Evolutionary conservation across 345 rosid genomes (phyloP).

Genomic region (Geranium rotundifolium): DNA sequence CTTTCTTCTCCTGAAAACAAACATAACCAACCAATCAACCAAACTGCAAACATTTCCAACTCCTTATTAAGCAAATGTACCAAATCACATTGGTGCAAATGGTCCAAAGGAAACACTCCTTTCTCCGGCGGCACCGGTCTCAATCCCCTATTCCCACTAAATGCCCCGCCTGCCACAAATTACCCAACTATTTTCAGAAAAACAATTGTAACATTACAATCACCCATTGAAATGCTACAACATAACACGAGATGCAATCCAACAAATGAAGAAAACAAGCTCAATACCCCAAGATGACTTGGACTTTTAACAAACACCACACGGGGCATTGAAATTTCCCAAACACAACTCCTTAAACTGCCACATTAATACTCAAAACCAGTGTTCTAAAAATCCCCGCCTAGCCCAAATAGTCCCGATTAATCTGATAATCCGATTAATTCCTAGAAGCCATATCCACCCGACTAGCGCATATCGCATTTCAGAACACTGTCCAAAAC

Average conservation of each 20-base stretch:
- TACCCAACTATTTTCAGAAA: not conserved
- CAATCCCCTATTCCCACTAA: constrained; percentile 85
- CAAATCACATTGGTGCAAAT: constrained; percentile 72
- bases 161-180: constrained; percentile 67
- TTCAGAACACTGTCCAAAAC: too few relatives aligned
- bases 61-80: constrained; percentile 19
- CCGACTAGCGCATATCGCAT: too few relatives aligned
- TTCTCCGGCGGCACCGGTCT: constrained; percentile 93
- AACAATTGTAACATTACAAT: not conserved
- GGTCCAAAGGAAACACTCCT: constrained; percentile 90
- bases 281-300: not conserved
- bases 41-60: not conserved
- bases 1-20: constrained; percentile 70
- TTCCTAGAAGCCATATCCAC: too few relatives aligned
- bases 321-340: not conserved
- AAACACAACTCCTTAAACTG: not conserved
- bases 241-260: not conserved
- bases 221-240: not conserved
- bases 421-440: too few relatives aligned
- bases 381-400: too few relatives aligned
- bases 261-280: too few relatives aligned
- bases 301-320: not conserved
- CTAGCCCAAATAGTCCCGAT: too few relatives aligned
- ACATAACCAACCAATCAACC: not conserved
- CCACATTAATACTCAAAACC: too few relatives aligned